These are phyloP conservation scores for Eimeria acervulina DNA, from an alignment of 169 alveolate genomes.

Conservation along the genomic window DNA sequence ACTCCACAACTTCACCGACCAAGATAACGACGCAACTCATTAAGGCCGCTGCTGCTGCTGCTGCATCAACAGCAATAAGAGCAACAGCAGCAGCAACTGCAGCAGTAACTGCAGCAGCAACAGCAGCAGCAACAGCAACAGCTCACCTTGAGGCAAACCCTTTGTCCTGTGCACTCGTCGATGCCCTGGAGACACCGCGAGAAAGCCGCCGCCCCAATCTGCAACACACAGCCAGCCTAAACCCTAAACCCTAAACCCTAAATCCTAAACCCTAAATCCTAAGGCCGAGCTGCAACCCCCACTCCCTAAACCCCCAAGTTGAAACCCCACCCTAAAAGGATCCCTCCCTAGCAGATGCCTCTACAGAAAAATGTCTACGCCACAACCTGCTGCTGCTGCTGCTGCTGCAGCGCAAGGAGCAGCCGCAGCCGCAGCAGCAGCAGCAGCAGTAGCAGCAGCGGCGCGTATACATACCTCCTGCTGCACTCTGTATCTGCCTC, in stretches of 20 bases:
- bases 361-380: neutral
- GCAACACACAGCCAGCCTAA: neutral
- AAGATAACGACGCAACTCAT: too few relatives aligned
- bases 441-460: constrained; percentile 9
- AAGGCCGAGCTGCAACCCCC: neutral
- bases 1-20: neutral
- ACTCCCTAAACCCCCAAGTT: neutral
- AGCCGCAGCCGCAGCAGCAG: neutral
- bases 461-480: constrained; percentile 91
- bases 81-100: neutral
- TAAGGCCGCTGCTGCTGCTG: neutral
- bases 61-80: neutral
- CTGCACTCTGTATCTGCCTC: constrained; percentile 94
- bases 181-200: constrained; percentile 78
- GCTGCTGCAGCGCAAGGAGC: neutral
- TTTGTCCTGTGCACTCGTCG: constrained; percentile 50
- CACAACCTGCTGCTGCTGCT: neutral
- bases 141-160: constrained; percentile 77
- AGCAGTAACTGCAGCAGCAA: neutral
- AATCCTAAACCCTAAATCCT: constrained; percentile 5
- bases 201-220: constrained; percentile 79
- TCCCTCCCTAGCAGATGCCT: neutral
- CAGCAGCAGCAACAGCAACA: neutral
- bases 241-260: neutral
- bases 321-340: neutral